Evolutionary conservation across 2,329 filamentous ascomycete genomes (phyloP), one percentile per base, ranked within the genome.

Genomic region (Laburnicola sp.): DNA sequence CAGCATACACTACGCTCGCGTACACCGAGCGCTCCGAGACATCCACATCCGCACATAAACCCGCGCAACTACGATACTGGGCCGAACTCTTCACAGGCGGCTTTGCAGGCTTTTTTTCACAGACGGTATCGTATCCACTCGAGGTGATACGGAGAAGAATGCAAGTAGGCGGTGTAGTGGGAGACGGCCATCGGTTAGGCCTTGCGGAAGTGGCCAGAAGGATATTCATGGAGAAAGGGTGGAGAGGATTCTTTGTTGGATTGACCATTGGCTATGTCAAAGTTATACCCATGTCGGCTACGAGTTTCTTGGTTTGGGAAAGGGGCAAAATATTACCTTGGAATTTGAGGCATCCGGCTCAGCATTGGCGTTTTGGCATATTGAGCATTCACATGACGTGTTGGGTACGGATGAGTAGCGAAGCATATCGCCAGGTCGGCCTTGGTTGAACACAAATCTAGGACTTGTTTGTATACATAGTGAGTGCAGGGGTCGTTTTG

Each of bases 221-320:
- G 68, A 94, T 99, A 57, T 85, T 85, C 60, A 76, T 81, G 39
- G 91, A 97, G 74, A 82, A 81, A 50, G 94, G 94, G 0, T 74
- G 86, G 52, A 80, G 82, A 44, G 94, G 94, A 0, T 97, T 96
- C 76, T 99, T 91, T 73, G 87, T 97, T 8, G 94, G 94, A 0
- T 75, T 99, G 70, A 90, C 88, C 1, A 97, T 99, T 73, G 94
- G 94, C 6, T 99, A 97, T 73, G 83, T 91, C 66, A 99, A 99
- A 77, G 84, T 97, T 45, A 81, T 97, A 56, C 94, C 94, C 3
- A 88, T 99, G 89, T 85, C 77, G 26, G 94, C 94, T 9, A 84
- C 82, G 11, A 82, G 82, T 57, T 88, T 88, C 70, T 86, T 82
- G 66, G 84, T 84, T 16, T 88, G 87, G 65, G 85, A 87, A 68